Evolutionary conservation across 2,329 filamentous ascomycete species (phyloP).

Genomic region (Colletotrichum sp.): DNA sequence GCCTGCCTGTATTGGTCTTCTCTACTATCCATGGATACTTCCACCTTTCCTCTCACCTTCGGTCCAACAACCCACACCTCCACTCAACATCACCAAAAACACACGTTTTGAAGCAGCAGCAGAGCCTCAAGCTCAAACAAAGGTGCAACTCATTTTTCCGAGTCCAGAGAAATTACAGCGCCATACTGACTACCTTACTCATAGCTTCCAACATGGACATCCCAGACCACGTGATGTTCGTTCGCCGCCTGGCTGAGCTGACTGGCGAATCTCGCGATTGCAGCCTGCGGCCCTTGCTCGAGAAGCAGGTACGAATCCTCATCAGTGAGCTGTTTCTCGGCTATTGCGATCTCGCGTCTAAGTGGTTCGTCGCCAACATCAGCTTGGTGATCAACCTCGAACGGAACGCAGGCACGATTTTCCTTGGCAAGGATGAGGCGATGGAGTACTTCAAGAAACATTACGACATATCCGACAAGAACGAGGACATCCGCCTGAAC

Average conservation of each 20-base stretch:
- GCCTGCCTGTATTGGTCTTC: neutral
- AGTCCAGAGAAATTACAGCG: fast-evolving
- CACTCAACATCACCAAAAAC: neutral
- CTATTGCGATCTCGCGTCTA: neutral
- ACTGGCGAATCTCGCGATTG: neutral
- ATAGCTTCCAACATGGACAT: neutral
- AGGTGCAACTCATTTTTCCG: neutral
- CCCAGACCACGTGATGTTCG: fast-evolving
- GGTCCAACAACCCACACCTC: neutral
- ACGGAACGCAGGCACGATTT: fast-evolving
- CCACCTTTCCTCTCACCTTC: neutral
- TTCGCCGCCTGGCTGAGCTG: neutral
- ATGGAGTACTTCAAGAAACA: neutral
- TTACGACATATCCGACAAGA: no score
- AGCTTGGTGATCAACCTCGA: neutral
- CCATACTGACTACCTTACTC: neutral
- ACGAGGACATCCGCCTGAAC: no score
- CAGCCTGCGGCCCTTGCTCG: fast-evolving
- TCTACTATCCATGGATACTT: no score
- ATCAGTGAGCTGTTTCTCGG: fast-evolving
- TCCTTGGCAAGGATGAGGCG: neutral
- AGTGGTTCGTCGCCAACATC: neutral
- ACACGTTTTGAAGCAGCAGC: neutral
- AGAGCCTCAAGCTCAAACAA: fast-evolving
- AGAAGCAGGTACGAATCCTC: fast-evolving